Evolutionary conservation across 2,329 filamentous ascomycete species (phyloP).

Genomic region (Zymoseptoria pseudotritici): DNA sequence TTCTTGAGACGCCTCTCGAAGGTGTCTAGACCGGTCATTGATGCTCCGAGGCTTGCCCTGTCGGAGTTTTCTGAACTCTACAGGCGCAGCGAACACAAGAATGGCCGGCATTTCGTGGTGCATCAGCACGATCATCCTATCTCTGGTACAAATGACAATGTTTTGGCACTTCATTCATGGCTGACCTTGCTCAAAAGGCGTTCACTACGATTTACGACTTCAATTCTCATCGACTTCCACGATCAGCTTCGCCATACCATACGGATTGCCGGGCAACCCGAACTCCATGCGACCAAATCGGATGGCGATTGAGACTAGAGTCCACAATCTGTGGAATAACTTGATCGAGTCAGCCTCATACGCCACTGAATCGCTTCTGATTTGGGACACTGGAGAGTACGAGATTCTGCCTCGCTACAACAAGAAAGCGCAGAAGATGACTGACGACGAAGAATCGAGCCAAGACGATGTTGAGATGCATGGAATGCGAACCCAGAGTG

Average conservation of each 20-base stretch:
- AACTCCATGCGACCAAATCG: constrained; percentile 33
- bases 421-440: constrained; percentile 16
- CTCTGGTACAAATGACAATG: constrained; percentile 39
- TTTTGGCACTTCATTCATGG: constrained; percentile 34
- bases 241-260: constrained; percentile 47
- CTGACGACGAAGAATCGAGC: constrained; percentile 27
- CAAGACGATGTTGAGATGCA: neutral
- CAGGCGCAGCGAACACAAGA: constrained; percentile 36
- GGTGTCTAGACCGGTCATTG: constrained; percentile 19
- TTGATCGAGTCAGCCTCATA: constrained; percentile 38
- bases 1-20: constrained; percentile 38
- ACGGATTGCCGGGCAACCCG: constrained; percentile 37
- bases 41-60: constrained; percentile 33
- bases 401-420: constrained; percentile 28
- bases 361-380: constrained; percentile 38
- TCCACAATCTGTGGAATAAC: constrained; percentile 41
- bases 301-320: constrained; percentile 40
- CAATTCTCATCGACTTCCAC: constrained; percentile 63
- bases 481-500: constrained; percentile 23
- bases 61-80: constrained; percentile 41
- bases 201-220: constrained; percentile 55
- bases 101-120: constrained; percentile 54
- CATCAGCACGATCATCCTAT: constrained; percentile 68
- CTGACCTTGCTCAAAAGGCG: constrained; percentile 16
- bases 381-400: constrained; percentile 42